Evolutionary conservation across 2,329 filamentous ascomycete species (phyloP), one percentile per base, ranked within the genome.

Genomic region (Colletotrichum tropicicola): DNA sequence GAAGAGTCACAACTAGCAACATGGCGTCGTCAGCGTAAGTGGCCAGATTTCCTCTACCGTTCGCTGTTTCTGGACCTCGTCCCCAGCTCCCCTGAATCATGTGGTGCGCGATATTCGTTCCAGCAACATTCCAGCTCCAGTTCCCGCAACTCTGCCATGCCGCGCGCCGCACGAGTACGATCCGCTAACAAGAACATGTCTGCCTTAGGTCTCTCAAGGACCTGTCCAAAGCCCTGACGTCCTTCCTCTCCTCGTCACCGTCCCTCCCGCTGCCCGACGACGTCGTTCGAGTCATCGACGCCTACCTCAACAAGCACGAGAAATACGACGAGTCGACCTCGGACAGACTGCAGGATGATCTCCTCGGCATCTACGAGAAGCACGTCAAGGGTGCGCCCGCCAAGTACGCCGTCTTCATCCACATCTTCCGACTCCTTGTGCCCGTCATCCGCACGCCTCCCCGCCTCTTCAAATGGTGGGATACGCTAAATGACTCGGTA

Each of bases 261-360:
- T 77, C 73, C 28, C 76, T 88, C 19, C 91, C 91, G 8, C 85
- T 94, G 1, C 90, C 92, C 48, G 84, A 90, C 68, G 87, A 91
- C 61, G 80, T 93, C 55, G 76, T 83, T 69, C 79, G 84, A 41
- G 81, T 87, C 55, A 89, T 94, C 68, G 83, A 89, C 59, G 81
- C 80, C 64, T 95, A 93, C 77, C 82, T 93, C 52, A 85, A 89
- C 47, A 89, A 88, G 71, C 88, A 92, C 73, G 80, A 86, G 59
- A 85, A 86, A 69, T 85, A 87, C 68, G 92, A 94, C 71, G 91
- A 93, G 54, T 79, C 83, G 59, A 84, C 88, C 41, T 85, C 88
- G n/a, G 90, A 92, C 69, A 88, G 89, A 61, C 82, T 94, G 53
- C 89, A 93, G 67, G 91, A 93, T 41, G 92, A 94, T 70, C 83